Conservation (phyloP, 257 asterid species). For the Solanum chilense region DNA sequence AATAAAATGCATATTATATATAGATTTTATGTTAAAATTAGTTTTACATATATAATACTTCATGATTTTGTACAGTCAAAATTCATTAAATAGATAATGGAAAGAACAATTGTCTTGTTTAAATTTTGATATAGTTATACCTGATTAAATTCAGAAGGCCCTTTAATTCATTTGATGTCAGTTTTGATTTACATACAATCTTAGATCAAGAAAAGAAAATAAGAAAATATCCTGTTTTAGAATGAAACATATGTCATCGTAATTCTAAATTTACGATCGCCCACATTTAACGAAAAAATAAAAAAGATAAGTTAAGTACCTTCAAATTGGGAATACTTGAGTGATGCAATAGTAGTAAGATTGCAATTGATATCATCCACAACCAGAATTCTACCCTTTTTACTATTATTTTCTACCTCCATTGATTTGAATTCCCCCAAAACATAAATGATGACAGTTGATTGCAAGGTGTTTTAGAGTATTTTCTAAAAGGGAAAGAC, state of each 20-base stretch:
- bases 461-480: background rate
- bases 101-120: too few relatives aligned
- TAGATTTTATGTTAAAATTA: too few relatives aligned
- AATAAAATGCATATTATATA: too few relatives aligned
- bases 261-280: background rate
- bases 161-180: background rate
- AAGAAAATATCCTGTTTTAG: background rate
- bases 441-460: background rate
- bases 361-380: constrained; percentile 45
- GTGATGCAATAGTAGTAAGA: constrained; percentile 36
- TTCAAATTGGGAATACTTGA: constrained; percentile 21
- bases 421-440: background rate
- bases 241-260: background rate
- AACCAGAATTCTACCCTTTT: constrained; percentile 26
- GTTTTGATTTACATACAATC: background rate
- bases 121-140: too few relatives aligned
- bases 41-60: too few relatives aligned
- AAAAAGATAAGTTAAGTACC: background rate
- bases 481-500: background rate
- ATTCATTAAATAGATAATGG: too few relatives aligned
- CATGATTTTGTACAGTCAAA: too few relatives aligned
- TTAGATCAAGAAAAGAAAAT: background rate
- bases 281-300: background rate
- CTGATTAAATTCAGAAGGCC: background rate
- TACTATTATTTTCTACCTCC: background rate